Evolutionary conservation across 1,284 basidiomycete genomes (phyloP).

Genomic region (Pterulicium gracile): DNA sequence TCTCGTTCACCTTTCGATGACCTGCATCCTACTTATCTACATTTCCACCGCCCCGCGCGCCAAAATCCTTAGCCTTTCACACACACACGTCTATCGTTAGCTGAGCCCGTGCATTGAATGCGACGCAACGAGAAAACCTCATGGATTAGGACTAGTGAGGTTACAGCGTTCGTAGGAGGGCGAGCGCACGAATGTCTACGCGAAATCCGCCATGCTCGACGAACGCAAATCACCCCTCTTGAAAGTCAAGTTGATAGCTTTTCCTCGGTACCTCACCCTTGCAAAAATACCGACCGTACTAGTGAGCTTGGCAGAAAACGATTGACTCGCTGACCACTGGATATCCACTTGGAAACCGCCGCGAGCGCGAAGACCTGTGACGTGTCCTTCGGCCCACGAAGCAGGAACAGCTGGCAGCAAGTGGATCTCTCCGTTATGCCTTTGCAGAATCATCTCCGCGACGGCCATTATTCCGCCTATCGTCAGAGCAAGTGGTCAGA

Average conservation of each 20-base stretch:
- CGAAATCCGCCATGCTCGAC: background rate
- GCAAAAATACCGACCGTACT: slow-evolving; percentile 1
- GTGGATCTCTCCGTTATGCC: slow-evolving; percentile 14
- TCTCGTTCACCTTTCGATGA: too few relatives aligned
- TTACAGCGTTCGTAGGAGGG: too few relatives aligned
- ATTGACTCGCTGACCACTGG: slow-evolving; percentile 8
- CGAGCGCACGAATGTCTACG: background rate
- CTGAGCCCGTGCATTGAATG: too few relatives aligned
- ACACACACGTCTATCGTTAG: too few relatives aligned
- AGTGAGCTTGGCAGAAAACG: slow-evolving; percentile 8
- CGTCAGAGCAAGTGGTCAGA: background rate
- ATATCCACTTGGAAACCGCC: slow-evolving; percentile 11
- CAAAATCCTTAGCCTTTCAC: too few relatives aligned
- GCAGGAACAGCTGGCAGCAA: slow-evolving; percentile 12
- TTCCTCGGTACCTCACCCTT: background rate
- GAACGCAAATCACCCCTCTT: background rate
- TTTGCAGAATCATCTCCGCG: slow-evolving; percentile 13
- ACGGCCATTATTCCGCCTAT: slow-evolving; percentile 4
- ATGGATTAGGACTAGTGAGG: too few relatives aligned
- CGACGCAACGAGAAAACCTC: too few relatives aligned
- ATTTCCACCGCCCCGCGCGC: too few relatives aligned
- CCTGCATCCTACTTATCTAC: too few relatives aligned
- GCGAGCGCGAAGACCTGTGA: slow-evolving; percentile 11
- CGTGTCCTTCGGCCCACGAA: slow-evolving; percentile 8
- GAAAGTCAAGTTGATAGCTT: background rate